A percentile compares a stretch with the other conserved stretches of the same genome.
These are phyloP conservation scores for Agaricus blazei DNA, from an alignment of 768 basidiomycete genomes.

Conservation along the genomic window DNA sequence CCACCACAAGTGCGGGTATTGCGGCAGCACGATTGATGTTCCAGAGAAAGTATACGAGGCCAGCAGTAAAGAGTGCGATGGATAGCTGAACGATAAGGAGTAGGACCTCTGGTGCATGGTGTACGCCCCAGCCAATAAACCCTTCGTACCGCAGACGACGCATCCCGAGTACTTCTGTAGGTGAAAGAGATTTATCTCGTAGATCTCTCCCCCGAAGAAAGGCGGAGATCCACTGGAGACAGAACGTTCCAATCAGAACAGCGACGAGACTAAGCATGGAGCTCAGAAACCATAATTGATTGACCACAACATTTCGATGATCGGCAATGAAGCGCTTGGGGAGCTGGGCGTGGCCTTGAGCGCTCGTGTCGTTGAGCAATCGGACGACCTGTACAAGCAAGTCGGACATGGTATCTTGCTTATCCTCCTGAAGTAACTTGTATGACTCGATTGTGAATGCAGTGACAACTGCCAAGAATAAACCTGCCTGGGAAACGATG, in stretches of 20 bases:
- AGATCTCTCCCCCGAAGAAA: neutral
- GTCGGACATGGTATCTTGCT: constrained; percentile 7
- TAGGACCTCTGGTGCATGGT: neutral
- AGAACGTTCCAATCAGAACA: neutral
- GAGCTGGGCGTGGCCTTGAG: neutral
- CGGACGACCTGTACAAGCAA: neutral
- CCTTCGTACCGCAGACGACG: constrained; percentile 8
- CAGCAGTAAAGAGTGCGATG: constrained; percentile 2
- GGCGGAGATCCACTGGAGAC: constrained; percentile 4
- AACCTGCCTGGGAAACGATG: neutral
- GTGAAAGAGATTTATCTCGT: neutral
- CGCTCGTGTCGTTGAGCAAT: neutral
- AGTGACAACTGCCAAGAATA: constrained; percentile 5
- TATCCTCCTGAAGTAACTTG: neutral
- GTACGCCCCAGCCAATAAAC: neutral
- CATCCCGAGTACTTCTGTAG: neutral
- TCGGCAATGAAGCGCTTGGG: neutral
- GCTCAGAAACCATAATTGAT: constrained; percentile 6
- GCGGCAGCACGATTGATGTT: neutral
- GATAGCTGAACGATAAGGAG: constrained; percentile 2
- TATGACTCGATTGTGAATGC: constrained; percentile 5
- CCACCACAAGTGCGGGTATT: neutral
- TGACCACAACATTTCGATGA: neutral
- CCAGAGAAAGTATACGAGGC: constrained; percentile 8
- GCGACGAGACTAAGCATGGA: constrained; percentile 1